These are phyloP conservation scores for Lachancea meyersii DNA, from an alignment of 805 yeast species.

Conservation along the genomic window DNA sequence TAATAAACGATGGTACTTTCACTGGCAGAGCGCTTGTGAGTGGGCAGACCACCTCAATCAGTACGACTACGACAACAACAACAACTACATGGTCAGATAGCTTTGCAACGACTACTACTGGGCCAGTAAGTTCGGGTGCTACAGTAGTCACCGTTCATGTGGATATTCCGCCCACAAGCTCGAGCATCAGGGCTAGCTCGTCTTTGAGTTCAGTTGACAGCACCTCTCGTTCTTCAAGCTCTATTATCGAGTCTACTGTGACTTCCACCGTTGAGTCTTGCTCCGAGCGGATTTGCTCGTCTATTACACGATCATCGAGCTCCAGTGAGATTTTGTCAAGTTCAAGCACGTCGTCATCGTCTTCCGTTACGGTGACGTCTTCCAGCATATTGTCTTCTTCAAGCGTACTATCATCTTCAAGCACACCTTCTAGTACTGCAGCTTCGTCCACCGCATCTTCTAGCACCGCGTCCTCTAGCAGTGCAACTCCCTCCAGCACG, in stretches of 20 bases:
- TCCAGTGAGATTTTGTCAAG: no score
- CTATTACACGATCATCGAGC: neutral
- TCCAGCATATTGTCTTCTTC: no score
- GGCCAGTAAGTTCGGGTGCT: conserved; percentile 4
- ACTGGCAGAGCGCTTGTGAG: conserved; percentile 6
- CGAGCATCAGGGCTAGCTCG: neutral
- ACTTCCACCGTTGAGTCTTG: conserved; percentile 1
- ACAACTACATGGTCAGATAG: conserved; percentile 3
- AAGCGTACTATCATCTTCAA: no score
- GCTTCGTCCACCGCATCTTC: no score
- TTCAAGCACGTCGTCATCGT: no score
- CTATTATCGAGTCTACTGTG: neutral
- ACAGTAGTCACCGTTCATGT: conserved; percentile 2
- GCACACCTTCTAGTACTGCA: no score
- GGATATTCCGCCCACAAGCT: conserved; percentile 2
- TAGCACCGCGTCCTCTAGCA: neutral
- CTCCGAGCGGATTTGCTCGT: neutral
- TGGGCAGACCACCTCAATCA: conserved; percentile 1
- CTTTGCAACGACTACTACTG: conserved; percentile 6
- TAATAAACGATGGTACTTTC: conserved; percentile 9
- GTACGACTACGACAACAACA: conserved; percentile 5
- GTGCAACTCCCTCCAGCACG: neutral
- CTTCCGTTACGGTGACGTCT: no score
- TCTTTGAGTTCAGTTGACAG: neutral
- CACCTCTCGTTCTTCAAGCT: neutral